Base-by-base conservation (phyloP, 345 rosid species). In the Iberis pinnata region DNA sequence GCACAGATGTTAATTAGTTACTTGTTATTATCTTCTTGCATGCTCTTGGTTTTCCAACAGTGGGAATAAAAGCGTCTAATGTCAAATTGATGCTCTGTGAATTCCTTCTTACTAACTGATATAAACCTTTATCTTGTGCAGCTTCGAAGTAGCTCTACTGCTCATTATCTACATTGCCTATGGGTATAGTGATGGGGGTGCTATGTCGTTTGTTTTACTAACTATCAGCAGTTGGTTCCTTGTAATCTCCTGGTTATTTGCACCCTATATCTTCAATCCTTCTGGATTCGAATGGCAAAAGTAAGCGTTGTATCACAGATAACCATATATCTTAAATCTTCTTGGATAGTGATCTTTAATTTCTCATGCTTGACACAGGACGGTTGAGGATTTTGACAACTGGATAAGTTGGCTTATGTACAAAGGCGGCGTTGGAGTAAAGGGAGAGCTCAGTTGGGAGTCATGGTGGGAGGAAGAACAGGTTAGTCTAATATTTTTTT, bases 281-380 rank as follows among this genome's bases (percentile, higher is more conserved):
- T 92, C 98, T 0, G 98, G 98, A 59, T 92, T 92, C 55, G 98
- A 92, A 70, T 92, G 98, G 98, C 98, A 84, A 73, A 92, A 92
- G 98, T 92, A 66, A 78, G 95, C 72, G 41, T 2, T 18, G 13
- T 57, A 13, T 27, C 29, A 67, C 57, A 25, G 41, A 43, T 44
- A 26, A 42, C 64, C 39, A 4, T 24, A 24, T 18, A 26, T 57
- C 16, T 32, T 40, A 20, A 29, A 32, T 13, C 44, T 29, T 39
- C 11, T 53, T 49, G 15, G 13, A 39, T 53, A 31, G 7, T 47
- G 61, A 53, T 31, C 27, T 32, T 18, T 5, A 16, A 6, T 9
- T 22, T 43, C 8, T 36, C 16, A n/a, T 67, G 57, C 32, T 64
- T 56, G 53, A 52, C 31, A 54, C 75, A 92, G 98, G 76, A 92